These are phyloP conservation scores for Trichocladium uniseriatum DNA, from an alignment of 495 filamentous ascomycete genomes.

Conservation along the genomic window DNA sequence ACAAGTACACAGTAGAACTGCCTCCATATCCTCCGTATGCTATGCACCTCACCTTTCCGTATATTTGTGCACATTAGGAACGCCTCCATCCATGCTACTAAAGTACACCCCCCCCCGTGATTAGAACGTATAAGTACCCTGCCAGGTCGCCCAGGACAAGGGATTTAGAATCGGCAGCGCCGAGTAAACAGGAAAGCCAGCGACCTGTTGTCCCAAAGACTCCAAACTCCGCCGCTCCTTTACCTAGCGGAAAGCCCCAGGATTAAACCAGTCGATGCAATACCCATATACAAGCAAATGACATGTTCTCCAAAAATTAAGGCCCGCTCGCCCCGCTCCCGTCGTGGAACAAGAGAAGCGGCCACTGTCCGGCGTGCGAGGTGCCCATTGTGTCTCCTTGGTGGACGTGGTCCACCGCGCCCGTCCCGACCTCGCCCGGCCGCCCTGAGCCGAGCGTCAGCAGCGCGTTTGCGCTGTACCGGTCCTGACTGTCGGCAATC, in stretches of 20 bases:
- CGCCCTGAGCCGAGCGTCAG: slow-evolving; percentile 30
- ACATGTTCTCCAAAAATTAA: too few species aligned
- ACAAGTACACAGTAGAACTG: too few species aligned
- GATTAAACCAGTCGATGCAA: background rate
- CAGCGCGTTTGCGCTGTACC: slow-evolving; percentile 35
- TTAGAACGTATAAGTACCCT: too few species aligned
- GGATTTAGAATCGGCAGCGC: background rate
- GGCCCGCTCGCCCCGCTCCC: slow-evolving; percentile 8
- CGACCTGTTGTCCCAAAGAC: background rate
- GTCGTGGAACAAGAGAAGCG: slow-evolving; percentile 22
- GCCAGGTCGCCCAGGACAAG: too few species aligned
- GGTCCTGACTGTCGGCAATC: slow-evolving; percentile 37
- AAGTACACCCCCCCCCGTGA: too few species aligned
- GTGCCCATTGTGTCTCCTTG: slow-evolving; percentile 12
- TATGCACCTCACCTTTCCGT: too few species aligned
- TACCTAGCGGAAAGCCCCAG: background rate
- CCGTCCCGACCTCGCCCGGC: slow-evolving; percentile 13
- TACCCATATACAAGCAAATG: too few species aligned
- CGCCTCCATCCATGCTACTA: too few species aligned
- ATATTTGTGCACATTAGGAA: too few species aligned
- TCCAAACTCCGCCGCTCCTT: background rate
- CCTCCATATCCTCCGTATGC: too few species aligned
- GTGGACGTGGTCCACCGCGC: slow-evolving; percentile 10
- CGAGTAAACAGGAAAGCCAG: background rate
- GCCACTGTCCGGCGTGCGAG: slow-evolving; percentile 22